A percentile compares a stretch with the other conserved stretches of the same genome.
These are phyloP conservation scores for Hyaloraphidium curvatum DNA, from an alignment of 192 early-diverging fungal genomes.

Conservation along the genomic window DNA sequence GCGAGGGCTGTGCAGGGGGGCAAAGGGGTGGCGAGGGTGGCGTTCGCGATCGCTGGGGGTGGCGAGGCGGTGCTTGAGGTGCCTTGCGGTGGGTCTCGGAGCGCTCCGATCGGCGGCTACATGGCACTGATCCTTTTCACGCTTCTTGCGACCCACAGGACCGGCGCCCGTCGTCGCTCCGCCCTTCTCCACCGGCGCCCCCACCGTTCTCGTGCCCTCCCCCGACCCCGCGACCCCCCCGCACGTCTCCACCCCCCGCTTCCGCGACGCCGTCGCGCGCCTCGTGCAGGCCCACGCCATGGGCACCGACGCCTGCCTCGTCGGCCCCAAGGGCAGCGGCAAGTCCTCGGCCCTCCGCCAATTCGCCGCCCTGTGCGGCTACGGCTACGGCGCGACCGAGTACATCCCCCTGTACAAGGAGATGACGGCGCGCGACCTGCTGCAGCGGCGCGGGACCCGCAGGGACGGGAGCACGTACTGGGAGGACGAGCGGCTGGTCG, in stretches of 20 bases:
- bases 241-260: slow-evolving; percentile 13
- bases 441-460: slow-evolving; percentile 53
- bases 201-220: too few relatives aligned
- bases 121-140: too few relatives aligned
- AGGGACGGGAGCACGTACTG: slow-evolving; percentile 49
- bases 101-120: too few relatives aligned
- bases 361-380: slow-evolving; percentile 29
- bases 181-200: too few relatives aligned
- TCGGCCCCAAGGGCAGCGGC: slow-evolving; percentile 53
- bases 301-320: slow-evolving; percentile 40
- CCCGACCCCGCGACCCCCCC: too few relatives aligned
- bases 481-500: slow-evolving; percentile 22
- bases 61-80: too few relatives aligned
- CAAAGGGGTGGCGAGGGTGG: too few relatives aligned
- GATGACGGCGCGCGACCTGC: slow-evolving; percentile 61
- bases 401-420: slow-evolving; percentile 56
- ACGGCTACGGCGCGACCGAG: slow-evolving; percentile 20
- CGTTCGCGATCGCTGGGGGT: too few relatives aligned
- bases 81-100: too few relatives aligned
- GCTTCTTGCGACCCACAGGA: too few relatives aligned
- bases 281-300: slow-evolving; percentile 26
- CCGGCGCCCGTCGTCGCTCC: too few relatives aligned
- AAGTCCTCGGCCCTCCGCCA: slow-evolving; percentile 45
- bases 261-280: slow-evolving; percentile 9
- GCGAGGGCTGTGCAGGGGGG: too few relatives aligned